Percentiles rank a stretch among this genome's conserved stretches.
phyloP scores from a whole-genome alignment of 2,329 filamentous ascomycete species.

The Ilyonectria sp. region DNA sequence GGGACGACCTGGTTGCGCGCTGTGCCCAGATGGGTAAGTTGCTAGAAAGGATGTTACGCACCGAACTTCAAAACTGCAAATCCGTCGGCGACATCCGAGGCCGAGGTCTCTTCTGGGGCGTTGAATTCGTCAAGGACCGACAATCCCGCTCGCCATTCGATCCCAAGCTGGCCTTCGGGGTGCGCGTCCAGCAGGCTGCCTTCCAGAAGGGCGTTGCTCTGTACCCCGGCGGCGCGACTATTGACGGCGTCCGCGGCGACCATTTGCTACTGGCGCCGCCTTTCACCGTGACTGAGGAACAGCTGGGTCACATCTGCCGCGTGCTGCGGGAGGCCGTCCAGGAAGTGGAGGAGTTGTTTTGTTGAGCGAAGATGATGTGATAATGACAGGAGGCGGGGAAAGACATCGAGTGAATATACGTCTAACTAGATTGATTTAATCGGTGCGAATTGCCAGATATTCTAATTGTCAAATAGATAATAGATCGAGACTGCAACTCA shows the following conservation, averaged over 20 bases:
- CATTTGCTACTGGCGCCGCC: slow-evolving; percentile 81
- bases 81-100: slow-evolving; percentile 35
- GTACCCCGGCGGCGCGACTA: slow-evolving; percentile 76
- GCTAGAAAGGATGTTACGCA: slow-evolving; percentile 11
- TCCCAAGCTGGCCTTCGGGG: slow-evolving; percentile 45
- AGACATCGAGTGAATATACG: too few relatives aligned
- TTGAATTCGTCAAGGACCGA: slow-evolving; percentile 61
- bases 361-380: not conserved
- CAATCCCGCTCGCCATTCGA: slow-evolving; percentile 55
- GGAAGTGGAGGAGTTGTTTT: slow-evolving; percentile 23
- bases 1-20: slow-evolving; percentile 50
- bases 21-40: slow-evolving; percentile 25
- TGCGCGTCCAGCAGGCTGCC: slow-evolving; percentile 49
- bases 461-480: not conserved
- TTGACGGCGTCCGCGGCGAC: slow-evolving; percentile 74
- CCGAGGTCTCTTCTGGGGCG: slow-evolving; percentile 59
- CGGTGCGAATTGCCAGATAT: not conserved
- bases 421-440: too few relatives aligned
- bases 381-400: not conserved
- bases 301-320: slow-evolving; percentile 38
- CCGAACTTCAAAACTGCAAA: slow-evolving; percentile 5
- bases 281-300: slow-evolving; percentile 69
- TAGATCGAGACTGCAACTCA: not conserved
- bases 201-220: slow-evolving; percentile 59
- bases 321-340: slow-evolving; percentile 30